Evolutionary conservation across 805 yeast species (phyloP), one percentile per base, ranked within the genome.

Genomic region (Kodamaea restingae): DNA sequence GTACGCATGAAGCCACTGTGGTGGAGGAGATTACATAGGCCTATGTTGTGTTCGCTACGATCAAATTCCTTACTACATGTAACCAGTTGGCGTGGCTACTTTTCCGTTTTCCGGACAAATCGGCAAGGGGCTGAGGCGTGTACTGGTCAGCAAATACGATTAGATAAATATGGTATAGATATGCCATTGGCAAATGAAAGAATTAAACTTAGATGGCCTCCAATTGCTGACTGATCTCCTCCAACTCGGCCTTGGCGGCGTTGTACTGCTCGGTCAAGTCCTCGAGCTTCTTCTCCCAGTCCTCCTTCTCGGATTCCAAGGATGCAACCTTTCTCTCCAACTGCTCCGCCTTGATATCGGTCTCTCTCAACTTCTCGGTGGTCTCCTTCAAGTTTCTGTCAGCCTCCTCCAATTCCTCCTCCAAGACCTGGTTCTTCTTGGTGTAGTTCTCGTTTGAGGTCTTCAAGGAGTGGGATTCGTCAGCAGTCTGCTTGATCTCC

Each of bases 331-430:
- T 88, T 72, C 95, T 86, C 71, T 88, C 96, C 65, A 88, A 77
- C 67, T 88, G 95, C 71, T 93, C 98, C 51, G 93, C 91, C 73
- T 88, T 88, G 71, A 93, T 80, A 61, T 93, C 98, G 42, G 95
- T 81, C 63, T 88, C 95, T 68, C 96, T 87, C 65, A 91, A 77
- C 72, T 88, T 90, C 59, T 84, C 88, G 48, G 95, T 88, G 50
- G 96, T 85, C 67, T 86, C 95, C 70, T 88, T 85, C 75, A 88
- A 76, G 73, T 86, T 84, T 63, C 80, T 78, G 65, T 91, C 97
- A 46, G 95, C 82, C 56, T 76, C 83, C 71, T 90, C 98, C 61
- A 90, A 74, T 63, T 88, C 95, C 54, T 85, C 88, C 71, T 90
- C 97, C 64, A 90, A 78, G 57, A 80, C 79, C 56, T 82, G 83